Base-by-base conservation (phyloP, 441 rosid species). In the Populus hybrid region DNA sequence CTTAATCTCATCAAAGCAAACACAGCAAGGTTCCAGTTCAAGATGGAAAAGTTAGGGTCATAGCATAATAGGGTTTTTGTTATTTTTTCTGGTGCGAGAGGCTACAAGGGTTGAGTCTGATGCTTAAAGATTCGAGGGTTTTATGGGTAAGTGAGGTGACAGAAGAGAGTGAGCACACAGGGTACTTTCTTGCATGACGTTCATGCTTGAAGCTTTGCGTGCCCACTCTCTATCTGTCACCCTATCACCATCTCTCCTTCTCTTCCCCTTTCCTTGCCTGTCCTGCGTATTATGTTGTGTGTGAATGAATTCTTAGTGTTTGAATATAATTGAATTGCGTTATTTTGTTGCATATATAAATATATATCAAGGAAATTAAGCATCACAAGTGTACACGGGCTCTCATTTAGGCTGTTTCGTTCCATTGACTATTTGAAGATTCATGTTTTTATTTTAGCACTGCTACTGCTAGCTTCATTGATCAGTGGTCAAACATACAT, bases 151-250 rank as follows among this genome's bases (percentile, higher is more conserved):
- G 78, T 84, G 89, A 79, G 92, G 92, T 92, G 97, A 92, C 97
- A 92, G 97, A 92, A 90, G 97, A 92, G 97, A 92, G 97, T 92
- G 97, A 92, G 97, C 97, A 92, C 97, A 82, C 83, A 86, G 85
- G 89, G 93, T 81, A 40, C 75, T 89, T 92, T 91, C 92, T 81
- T 88, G 93, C 94, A 87, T 86, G 78, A 26, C 23, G 16, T 72
- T 73, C 82, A 78, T 89, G 97, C 93, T 85, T 70, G 95, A 89
- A 91, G 90, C 92, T 85, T 59, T 89, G 87, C 77, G 97, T 92
- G 97, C 95, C 89, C 75, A 88, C 93, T 74, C 90, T 92, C 97
- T 92, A 32, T 90, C 97, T 75, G 97, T 92, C 97, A 87, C 87
- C 93, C 86, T 80, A 20, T 69, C 74, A 70, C 83, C 74, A 74